These are phyloP conservation scores for Daldinia bambusicola DNA, from an alignment of 495 filamentous ascomycete genomes.

Conservation along the genomic window DNA sequence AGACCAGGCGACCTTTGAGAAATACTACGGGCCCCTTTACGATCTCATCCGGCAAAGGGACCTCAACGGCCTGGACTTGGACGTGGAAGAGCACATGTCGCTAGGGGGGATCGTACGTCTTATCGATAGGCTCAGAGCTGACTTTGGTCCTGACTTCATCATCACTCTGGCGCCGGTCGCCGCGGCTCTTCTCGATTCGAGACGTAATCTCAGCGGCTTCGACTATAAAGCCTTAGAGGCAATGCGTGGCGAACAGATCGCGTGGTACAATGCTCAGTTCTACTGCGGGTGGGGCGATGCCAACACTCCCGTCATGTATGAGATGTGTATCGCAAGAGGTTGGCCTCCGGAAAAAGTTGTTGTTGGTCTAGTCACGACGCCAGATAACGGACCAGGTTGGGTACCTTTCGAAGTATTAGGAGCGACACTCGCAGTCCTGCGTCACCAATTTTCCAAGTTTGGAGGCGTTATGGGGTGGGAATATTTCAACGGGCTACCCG, in stretches of 20 bases:
- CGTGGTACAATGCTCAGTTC: conserved; percentile 87
- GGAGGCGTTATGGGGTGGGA: conserved; percentile 91
- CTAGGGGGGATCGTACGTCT: conserved; percentile 74
- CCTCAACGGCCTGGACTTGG: conserved; percentile 81
- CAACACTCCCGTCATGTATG: conserved; percentile 67
- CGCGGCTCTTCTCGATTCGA: conserved; percentile 67
- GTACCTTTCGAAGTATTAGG: conserved; percentile 50
- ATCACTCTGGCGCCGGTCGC: conserved; percentile 86
- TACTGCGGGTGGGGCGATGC: conserved; percentile 83
- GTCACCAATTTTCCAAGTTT: conserved; percentile 67
- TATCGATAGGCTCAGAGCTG: conserved; percentile 74
- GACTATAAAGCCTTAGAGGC: conserved; percentile 73
- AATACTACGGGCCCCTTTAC: conserved; percentile 72
- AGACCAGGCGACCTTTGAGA: conserved; percentile 65
- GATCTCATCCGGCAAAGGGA: conserved; percentile 65
- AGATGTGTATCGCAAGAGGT: conserved; percentile 69
- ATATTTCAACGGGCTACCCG: conserved; percentile 77
- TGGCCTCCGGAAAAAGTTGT: conserved; percentile 75
- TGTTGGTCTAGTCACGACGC: conserved; percentile 76
- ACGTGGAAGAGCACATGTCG: conserved; percentile 84
- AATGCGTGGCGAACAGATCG: conserved; percentile 58
- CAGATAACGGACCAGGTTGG: conserved; percentile 67
- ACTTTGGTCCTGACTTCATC: conserved; percentile 76
- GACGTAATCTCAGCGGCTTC: conserved; percentile 75
- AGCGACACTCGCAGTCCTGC: conserved; percentile 57